A percentile compares a stretch with the other conserved stretches of the same genome.
Evolutionary conservation across 2,329 filamentous ascomycete genomes (phyloP).

Genomic region (Gyromitra esculenta): DNA sequence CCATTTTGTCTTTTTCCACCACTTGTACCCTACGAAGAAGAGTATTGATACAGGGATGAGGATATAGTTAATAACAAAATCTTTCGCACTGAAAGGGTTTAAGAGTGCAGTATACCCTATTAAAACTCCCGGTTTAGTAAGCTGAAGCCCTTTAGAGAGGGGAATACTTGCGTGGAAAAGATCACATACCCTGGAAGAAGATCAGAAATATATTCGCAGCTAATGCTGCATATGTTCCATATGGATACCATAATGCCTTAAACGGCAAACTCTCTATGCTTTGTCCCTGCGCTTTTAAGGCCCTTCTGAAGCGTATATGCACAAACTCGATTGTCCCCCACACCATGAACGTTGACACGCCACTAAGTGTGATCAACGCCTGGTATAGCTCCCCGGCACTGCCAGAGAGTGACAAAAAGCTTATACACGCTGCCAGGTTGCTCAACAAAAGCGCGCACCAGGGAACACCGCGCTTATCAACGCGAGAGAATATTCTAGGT

Average conservation of each 20-base stretch:
- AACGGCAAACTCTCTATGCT: constrained; percentile 68
- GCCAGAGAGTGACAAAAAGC: constrained; percentile 77
- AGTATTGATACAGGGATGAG: constrained; percentile 69
- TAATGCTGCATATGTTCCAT: constrained; percentile 70
- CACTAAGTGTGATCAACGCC: constrained; percentile 76
- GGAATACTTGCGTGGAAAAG: not conserved
- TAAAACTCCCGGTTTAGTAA: not conserved
- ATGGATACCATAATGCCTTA: constrained; percentile 67
- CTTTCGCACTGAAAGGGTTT: constrained; percentile 67
- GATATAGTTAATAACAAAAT: constrained; percentile 73
- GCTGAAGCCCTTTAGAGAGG: not conserved
- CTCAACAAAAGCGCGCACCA: constrained; percentile 72
- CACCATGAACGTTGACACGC: constrained; percentile 76
- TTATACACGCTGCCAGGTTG: constrained; percentile 75
- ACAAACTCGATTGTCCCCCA: constrained; percentile 77
- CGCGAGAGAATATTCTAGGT: constrained; percentile 74
- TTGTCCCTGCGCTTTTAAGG: constrained; percentile 70
- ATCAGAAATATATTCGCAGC: constrained; percentile 69
- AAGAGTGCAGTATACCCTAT: constrained; percentile 67
- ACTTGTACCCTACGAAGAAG: constrained; percentile 68
- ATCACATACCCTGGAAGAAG: constrained; percentile 65
- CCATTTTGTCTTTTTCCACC: constrained; percentile 68
- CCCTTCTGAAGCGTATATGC: constrained; percentile 75
- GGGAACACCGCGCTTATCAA: constrained; percentile 71
- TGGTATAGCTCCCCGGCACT: constrained; percentile 72